A percentile compares a stretch with the other conserved stretches of the same genome.
Evolutionary conservation across 176 grass and related monocot species (phyloP).

Genomic region (Eragrostis curvula): DNA sequence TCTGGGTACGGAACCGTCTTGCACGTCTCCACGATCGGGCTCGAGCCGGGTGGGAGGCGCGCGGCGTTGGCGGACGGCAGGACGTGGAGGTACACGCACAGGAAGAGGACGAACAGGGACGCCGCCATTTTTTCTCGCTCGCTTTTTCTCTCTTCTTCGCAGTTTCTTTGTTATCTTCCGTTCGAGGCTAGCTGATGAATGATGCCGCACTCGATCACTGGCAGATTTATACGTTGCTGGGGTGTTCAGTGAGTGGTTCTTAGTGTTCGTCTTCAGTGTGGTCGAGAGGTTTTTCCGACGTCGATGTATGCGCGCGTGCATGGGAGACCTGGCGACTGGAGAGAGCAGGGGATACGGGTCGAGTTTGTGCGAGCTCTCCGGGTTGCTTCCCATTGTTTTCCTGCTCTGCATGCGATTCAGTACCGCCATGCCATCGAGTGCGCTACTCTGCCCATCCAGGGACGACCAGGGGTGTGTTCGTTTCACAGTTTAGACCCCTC

Average conservation of each 20-base stretch:
- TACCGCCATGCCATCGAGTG: neutral
- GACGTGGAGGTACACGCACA: neutral
- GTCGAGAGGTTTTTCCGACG: conserved; percentile 39
- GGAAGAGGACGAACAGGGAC: neutral
- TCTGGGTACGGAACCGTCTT: conserved; percentile 8
- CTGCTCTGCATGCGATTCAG: neutral
- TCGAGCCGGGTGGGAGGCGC: conserved; percentile 16
- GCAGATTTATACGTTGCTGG: conserved; percentile 6
- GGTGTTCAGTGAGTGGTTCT: conserved; percentile 25
- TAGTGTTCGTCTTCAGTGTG: conserved; percentile 26
- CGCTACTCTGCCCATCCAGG: neutral
- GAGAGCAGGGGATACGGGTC: neutral
- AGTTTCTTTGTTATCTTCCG: neutral
- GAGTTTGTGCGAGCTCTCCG: neutral
- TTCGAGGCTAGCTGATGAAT: neutral
- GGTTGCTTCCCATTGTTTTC: neutral
- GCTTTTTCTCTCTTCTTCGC: neutral
- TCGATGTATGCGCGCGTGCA: neutral
- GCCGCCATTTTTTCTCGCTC: conserved; percentile 7
- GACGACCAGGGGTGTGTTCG: no score
- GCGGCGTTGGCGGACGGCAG: neutral
- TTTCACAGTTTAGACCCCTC: no score
- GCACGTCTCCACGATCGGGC: conserved; percentile 40
- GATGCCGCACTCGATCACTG: neutral
- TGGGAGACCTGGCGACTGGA: neutral